Evolutionary conservation across 2,329 filamentous ascomycete genomes (phyloP), one percentile per base, ranked within the genome.

Genomic region (Fusarium setosum): DNA sequence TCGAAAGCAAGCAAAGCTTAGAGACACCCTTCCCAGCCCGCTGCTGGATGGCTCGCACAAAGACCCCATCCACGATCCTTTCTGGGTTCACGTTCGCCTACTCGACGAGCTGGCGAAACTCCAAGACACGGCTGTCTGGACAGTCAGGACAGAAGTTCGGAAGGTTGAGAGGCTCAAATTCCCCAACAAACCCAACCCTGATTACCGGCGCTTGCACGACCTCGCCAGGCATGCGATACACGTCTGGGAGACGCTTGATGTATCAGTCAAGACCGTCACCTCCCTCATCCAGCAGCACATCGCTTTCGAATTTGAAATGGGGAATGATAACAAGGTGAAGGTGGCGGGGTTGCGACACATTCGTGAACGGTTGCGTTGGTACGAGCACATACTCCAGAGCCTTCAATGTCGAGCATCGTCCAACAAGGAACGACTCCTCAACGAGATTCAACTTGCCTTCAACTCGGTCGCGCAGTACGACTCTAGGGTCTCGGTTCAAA

Each of bases 391-490:
- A 15, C 49, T 81, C 1, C 59, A 66, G 15, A 78, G 74, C 49
- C 72, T 82, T 1, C 73, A 74, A 3, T 62, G 72, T 11, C 76
- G 82, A 12, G 75, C 80, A 0, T 59, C 61, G 0, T 76, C 81
- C 1, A 83, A 80, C 67, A 75, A 77, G 12, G 74, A 80, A 13
- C 63, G 88, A 58, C 76, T 90, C 70, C 48, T 84, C 73, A 74
- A 89, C 76, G 73, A 89, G 81, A 80, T 90, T 74, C 74, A 88
- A 56, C 77, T 90, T 61, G 69, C 78, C 0, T 85, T 82, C 70
- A 81, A 84, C 62, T 75, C 67, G 0, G 79, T 82, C 0, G 76
- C 81, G 0, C 80, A 83, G 60, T 71, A 79, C 32, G 80, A 83
- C 45, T 72, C 81, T 0, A 59, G 66, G 1, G 67, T 75, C 0